Conservation (phyloP, 2,329 filamentous ascomycete species). For the Sporothrix protearum region DNA sequence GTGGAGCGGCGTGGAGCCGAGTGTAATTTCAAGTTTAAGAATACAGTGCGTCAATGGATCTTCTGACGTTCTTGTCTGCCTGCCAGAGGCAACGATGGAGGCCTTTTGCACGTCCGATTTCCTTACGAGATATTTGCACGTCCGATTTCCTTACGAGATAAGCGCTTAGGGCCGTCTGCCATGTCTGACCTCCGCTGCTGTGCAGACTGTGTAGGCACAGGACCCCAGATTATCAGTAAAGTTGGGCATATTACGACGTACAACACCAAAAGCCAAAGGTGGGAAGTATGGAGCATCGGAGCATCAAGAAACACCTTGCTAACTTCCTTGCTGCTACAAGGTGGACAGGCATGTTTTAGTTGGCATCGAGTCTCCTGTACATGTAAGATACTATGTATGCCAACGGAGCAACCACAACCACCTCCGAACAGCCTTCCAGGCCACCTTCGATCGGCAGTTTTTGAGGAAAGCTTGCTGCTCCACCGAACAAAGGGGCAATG, state of each 20-base stretch:
- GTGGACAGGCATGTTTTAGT: neutral
- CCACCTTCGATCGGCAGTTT: neutral
- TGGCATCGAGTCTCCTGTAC: neutral
- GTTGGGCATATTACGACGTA: neutral
- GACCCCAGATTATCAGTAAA: neutral
- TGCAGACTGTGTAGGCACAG: neutral
- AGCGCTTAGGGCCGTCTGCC: constrained; percentile 6
- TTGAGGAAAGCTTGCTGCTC: neutral
- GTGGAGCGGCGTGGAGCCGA: neutral
- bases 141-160: neutral
- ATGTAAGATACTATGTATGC: no score
- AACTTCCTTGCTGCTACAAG: neutral
- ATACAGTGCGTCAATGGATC: neutral
- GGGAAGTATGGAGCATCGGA: neutral
- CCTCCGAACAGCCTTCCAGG: neutral
- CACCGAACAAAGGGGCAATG: constrained; percentile 1
- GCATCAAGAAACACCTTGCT: neutral
- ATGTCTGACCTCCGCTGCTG: constrained; percentile 17
- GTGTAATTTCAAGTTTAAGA: neutral
- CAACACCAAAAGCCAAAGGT: neutral
- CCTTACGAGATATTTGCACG: no score
- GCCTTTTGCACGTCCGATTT: neutral
- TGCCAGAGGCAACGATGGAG: neutral
- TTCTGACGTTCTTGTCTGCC: neutral
- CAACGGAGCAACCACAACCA: neutral